A percentile compares a stretch with the other conserved stretches of the same genome.
These are phyloP conservation scores for Fusarium mexicanum DNA, from an alignment of 2,329 filamentous ascomycete species.

Conservation along the genomic window DNA sequence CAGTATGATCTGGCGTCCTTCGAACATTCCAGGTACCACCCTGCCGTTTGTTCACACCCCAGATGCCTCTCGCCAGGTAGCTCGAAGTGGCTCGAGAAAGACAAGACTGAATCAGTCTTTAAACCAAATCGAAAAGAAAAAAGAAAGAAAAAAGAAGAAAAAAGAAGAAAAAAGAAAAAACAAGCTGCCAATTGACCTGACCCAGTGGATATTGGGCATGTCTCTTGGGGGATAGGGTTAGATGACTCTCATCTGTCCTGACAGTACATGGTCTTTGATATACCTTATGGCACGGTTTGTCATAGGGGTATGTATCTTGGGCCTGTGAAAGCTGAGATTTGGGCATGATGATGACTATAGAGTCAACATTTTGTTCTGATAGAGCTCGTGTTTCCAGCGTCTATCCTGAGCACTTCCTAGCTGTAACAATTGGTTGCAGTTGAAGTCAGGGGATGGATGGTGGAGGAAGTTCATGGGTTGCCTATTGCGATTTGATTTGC, in stretches of 20 bases:
- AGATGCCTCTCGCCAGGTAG: not conserved
- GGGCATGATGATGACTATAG: too few relatives aligned
- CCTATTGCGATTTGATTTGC: not conserved
- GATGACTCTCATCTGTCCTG: not conserved
- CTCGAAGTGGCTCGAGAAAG: not conserved
- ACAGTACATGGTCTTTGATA: not conserved
- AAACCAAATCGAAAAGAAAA: not conserved
- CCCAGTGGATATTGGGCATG: not conserved
- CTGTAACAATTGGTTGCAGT: not conserved
- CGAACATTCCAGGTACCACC: not conserved
- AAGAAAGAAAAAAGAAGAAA: accelerated
- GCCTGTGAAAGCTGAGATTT: not conserved
- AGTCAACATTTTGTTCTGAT: not conserved
- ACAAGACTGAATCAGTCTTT: not conserved
- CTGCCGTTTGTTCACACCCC: not conserved
- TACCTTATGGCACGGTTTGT: too few relatives aligned
- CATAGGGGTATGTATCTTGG: not conserved
- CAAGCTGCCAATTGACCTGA: not conserved
- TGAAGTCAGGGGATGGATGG: not conserved
- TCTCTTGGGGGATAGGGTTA: not conserved
- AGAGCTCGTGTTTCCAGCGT: not conserved
- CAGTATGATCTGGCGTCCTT: not conserved
- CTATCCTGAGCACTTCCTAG: not conserved
- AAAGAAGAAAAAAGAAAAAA: not conserved
- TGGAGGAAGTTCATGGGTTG: not conserved